Conservation (phyloP, 2,329 filamentous ascomycete species). For the Gliomastix tumulicola region DNA sequence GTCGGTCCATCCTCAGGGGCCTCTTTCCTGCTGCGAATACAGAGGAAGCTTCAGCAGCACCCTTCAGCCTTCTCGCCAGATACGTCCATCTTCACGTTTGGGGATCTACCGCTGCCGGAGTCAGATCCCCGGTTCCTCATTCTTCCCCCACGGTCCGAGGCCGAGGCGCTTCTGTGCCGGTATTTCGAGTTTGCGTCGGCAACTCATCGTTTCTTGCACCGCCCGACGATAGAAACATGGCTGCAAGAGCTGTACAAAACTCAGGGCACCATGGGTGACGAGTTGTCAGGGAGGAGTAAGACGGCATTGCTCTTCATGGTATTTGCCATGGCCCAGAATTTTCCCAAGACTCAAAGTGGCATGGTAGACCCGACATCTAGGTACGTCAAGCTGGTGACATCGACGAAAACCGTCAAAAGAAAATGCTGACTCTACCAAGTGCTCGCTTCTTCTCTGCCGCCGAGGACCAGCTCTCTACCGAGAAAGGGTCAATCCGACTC, state of each 20-base stretch:
- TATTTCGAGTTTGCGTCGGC: slow-evolving; percentile 51
- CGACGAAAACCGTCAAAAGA: too few species aligned
- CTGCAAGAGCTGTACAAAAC: slow-evolving; percentile 28
- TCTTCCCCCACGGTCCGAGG: slow-evolving; percentile 25
- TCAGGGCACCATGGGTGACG: slow-evolving; percentile 12
- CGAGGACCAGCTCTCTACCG: slow-evolving; percentile 27
- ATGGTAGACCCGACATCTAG: slow-evolving; percentile 10
- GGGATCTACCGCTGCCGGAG: slow-evolving; percentile 36
- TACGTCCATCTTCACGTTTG: slow-evolving; percentile 38
- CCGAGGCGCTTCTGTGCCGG: slow-evolving; percentile 27
- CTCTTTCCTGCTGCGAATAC: slow-evolving; percentile 9
- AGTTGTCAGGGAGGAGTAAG: slow-evolving; percentile 11
- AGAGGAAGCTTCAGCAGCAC: slow-evolving; percentile 16
- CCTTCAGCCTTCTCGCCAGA: slow-evolving; percentile 28
- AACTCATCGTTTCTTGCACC: slow-evolving; percentile 46
- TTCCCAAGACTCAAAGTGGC: slow-evolving; percentile 17
- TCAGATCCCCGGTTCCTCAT: slow-evolving; percentile 23
- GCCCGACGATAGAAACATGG: slow-evolving; percentile 39
- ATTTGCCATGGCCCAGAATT: slow-evolving; percentile 39
- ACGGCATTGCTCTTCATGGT: slow-evolving; percentile 41
- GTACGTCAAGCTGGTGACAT: too few species aligned
- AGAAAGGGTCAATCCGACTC: slow-evolving; percentile 27
- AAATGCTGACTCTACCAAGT: slow-evolving; percentile 9
- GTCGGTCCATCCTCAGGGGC: slow-evolving; percentile 11
- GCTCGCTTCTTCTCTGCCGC: slow-evolving; percentile 23